phyloP scores from a whole-genome alignment of 768 basidiomycete species.

The Rhodotorula taiwanensis region DNA sequence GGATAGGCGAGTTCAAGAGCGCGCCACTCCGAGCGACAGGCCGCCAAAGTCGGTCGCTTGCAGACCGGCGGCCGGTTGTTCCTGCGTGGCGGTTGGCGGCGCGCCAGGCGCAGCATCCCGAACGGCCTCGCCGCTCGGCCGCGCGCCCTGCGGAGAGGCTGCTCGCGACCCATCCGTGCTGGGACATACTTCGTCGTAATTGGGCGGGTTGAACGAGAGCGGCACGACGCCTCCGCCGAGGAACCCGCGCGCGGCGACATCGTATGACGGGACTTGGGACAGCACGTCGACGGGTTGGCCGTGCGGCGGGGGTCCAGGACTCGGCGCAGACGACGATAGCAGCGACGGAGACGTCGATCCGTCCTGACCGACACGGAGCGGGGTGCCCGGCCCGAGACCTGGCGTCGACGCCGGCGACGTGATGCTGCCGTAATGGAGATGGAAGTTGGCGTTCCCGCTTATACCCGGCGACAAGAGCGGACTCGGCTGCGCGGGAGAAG shows the following conservation, averaged over 20 bases:
- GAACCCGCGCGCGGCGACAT: conserved; percentile 74
- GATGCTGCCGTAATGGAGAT: neutral
- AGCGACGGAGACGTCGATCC: neutral
- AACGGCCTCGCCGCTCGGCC: neutral
- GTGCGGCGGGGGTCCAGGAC: conserved; percentile 7
- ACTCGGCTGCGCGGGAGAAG: conserved; percentile 18
- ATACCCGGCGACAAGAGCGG: neutral
- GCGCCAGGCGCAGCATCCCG: neutral
- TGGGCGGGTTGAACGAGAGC: conserved; percentile 69
- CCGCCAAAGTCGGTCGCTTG: neutral
- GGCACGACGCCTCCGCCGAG: conserved; percentile 83
- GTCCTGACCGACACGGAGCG: neutral
- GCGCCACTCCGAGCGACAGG: neutral
- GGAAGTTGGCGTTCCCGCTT: neutral
- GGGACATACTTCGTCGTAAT: conserved; percentile 61
- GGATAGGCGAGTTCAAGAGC: neutral
- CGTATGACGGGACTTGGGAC: conserved; percentile 76
- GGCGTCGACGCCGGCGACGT: neutral
- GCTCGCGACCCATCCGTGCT: neutral
- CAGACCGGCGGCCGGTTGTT: neutral
- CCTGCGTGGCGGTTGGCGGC: neutral
- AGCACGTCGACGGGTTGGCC: conserved; percentile 48
- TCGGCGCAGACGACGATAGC: neutral
- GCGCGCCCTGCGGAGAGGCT: neutral
- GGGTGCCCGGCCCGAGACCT: neutral